These are phyloP conservation scores for Capsella bursapastoris DNA, from an alignment of 345 rosid species.

Conservation along the genomic window DNA sequence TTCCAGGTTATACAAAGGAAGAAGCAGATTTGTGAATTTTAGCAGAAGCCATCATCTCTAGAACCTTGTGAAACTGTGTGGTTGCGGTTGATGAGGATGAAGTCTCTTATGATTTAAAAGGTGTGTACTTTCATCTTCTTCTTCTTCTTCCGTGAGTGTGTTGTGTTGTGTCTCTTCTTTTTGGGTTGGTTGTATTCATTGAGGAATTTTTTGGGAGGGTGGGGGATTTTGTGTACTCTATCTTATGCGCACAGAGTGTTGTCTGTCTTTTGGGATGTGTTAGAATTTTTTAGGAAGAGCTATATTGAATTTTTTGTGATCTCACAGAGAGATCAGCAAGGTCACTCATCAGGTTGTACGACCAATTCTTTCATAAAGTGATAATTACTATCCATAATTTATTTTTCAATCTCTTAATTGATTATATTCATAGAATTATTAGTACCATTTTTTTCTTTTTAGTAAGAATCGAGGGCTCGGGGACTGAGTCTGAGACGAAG, in stretches of 20 bases:
- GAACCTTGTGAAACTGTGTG: constrained; percentile 30
- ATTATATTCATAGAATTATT: neutral
- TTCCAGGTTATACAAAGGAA: constrained; percentile 29
- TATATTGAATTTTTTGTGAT: constrained; percentile 37
- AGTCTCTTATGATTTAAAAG: constrained; percentile 31
- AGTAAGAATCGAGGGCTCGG: too few species aligned
- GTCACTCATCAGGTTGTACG: constrained; percentile 36
- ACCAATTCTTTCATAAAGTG: constrained; percentile 43
- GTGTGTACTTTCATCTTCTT: constrained; percentile 9
- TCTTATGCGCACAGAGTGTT: constrained; percentile 8
- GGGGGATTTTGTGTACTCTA: constrained; percentile 28
- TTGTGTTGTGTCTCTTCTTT: constrained; percentile 23
- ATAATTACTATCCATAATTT: neutral
- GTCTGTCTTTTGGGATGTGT: constrained; percentile 26
- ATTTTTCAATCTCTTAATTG: neutral
- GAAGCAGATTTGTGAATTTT: constrained; percentile 34
- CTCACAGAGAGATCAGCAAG: constrained; percentile 41
- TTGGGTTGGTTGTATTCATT: constrained; percentile 35
- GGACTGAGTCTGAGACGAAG: too few species aligned
- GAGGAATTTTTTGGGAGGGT: neutral
- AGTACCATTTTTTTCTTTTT: neutral
- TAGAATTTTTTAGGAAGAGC: constrained; percentile 19
- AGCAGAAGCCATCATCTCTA: neutral
- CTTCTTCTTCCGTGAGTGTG: constrained; percentile 26
- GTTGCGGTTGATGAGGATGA: constrained; percentile 38